Evolutionary conservation across 192 early-diverging fungal species (phyloP).

Genomic region (Gonapodya sp.): DNA sequence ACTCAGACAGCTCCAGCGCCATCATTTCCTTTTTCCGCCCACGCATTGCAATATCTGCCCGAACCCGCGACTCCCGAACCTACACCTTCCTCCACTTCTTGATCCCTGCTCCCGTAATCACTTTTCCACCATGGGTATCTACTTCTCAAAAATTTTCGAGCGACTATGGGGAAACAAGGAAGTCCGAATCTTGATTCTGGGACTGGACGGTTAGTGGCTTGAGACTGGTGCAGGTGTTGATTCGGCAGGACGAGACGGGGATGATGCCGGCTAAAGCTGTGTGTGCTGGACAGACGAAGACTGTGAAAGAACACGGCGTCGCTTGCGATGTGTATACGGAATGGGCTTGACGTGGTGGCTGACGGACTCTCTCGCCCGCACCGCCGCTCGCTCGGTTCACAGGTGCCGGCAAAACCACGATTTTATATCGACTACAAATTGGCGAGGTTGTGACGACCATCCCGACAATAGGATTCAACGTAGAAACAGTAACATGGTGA

Average conservation of each 20-base stretch:
- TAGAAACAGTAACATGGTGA: slow-evolving; percentile 6
- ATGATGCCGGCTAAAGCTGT: neutral
- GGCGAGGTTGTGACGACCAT: slow-evolving; percentile 97
- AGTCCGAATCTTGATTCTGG: slow-evolving; percentile 92
- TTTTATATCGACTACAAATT: slow-evolving; percentile 89
- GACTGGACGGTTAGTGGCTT: slow-evolving; percentile 59
- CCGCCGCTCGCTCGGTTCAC: neutral
- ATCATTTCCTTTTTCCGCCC: neutral
- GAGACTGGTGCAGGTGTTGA: too few relatives aligned
- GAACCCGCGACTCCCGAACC: neutral
- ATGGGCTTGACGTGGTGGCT: too few relatives aligned
- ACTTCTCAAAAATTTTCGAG: slow-evolving; percentile 64
- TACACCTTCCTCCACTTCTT: neutral
- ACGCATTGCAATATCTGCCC: too few relatives aligned
- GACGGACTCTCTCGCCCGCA: neutral
- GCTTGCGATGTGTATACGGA: neutral
- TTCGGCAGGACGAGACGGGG: neutral
- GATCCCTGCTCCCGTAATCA: neutral
- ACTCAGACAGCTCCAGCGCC: neutral
- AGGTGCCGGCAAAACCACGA: slow-evolving; percentile 89
- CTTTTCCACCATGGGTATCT: slow-evolving; percentile 6
- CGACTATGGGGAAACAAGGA: slow-evolving; percentile 89
- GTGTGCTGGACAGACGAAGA: neutral
- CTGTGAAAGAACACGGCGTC: neutral
- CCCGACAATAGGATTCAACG: slow-evolving; percentile 70